Percentiles rank a stretch among this genome's conserved stretches.
Conservation (phyloP, 176 grass and related monocot species). For the sorghum (Sorghum bicolor) region Sorghum_bicolor_NCBIv3 NC_012875.2:48450501-48451000, state of each 20-base stretch:
- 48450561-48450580: conserved; percentile 63
- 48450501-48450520: conserved; percentile 62
- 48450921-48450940: conserved; percentile 50
- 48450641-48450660: conserved; percentile 49
- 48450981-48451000: conserved; percentile 49
- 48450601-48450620: conserved; percentile 43
- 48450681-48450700: conserved; percentile 33
- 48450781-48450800: conserved; percentile 40
- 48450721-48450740: conserved; percentile 54
- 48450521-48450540: conserved; percentile 51
- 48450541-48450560: conserved; percentile 72
- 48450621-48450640: conserved; percentile 47
- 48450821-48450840: conserved; percentile 50
- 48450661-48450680: conserved; percentile 60
- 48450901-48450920: conserved; percentile 45
- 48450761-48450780: conserved; percentile 50
- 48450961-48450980: conserved; percentile 59
- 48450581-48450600: conserved; percentile 47
- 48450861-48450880: neutral
- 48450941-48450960: conserved; percentile 65
- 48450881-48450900: conserved; percentile 28
- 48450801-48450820: conserved; percentile 35
- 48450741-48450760: conserved; percentile 44
- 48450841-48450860: conserved; percentile 34
- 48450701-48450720: conserved; percentile 69